Conservation (phyloP, 2,329 filamentous ascomycete species). For the Fusarium globosum region DNA sequence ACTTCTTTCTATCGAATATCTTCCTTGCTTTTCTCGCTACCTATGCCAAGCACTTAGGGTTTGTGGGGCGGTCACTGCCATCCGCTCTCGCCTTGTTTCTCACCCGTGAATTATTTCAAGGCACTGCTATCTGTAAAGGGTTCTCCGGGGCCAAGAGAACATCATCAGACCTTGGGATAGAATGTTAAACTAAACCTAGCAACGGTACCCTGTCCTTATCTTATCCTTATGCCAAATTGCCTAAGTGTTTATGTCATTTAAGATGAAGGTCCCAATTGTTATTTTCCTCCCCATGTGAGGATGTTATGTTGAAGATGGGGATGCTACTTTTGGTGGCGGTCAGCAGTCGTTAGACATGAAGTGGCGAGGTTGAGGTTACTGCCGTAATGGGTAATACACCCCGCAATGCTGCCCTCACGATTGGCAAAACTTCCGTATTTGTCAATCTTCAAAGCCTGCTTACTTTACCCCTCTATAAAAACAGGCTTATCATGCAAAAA, state of each 20-base stretch:
- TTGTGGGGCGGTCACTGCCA: no score
- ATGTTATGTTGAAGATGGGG: not conserved
- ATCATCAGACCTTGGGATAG: no score
- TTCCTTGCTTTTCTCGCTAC: no score
- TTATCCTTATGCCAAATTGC: no score
- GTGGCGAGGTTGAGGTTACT: constrained; percentile 8
- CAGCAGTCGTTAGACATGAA: not conserved
- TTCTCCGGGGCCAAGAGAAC: no score
- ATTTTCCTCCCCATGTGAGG: not conserved
- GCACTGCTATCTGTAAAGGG: not conserved
- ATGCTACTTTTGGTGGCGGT: not conserved
- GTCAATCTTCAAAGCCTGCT: not conserved
- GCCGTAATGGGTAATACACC: not conserved
- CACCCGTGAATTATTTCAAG: rapidly evolving
- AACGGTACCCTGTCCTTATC: no score
- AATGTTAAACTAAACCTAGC: no score
- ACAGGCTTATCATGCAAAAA: not conserved
- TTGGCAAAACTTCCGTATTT: not conserved
- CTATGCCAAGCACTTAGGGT: no score
- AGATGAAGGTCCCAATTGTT: not conserved
- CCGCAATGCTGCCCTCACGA: not conserved
- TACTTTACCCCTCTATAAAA: not conserved
- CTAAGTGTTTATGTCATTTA: rapidly evolving
- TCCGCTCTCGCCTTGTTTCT: not conserved
- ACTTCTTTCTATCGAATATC: not conserved